A percentile compares a stretch with the other conserved stretches of the same genome.
Evolutionary conservation across 2,329 filamentous ascomycete species (phyloP).

Genomic region (Penicillium decumbens): DNA sequence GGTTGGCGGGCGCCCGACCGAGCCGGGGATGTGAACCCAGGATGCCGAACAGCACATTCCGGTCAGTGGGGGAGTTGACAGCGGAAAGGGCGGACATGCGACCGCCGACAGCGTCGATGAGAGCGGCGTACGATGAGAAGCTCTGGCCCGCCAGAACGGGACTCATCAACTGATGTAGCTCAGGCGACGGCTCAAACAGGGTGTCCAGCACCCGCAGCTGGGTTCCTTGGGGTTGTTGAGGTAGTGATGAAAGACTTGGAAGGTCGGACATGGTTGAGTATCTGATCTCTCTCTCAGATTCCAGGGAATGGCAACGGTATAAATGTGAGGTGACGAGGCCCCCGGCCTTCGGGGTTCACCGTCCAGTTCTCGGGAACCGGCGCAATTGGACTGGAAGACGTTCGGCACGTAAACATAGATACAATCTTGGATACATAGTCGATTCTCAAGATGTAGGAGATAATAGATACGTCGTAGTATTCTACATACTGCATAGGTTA

Average conservation of each 20-base stretch:
- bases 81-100: constrained; percentile 59
- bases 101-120: constrained; percentile 63
- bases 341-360: constrained; percentile 18
- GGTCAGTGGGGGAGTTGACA: constrained; percentile 49
- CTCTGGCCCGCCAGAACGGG: constrained; percentile 58
- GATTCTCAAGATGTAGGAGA: too few relatives aligned
- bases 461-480: background rate
- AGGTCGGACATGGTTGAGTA: constrained; percentile 39
- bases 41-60: constrained; percentile 62
- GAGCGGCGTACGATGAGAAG: constrained; percentile 63
- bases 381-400: background rate
- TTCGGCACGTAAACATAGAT: background rate
- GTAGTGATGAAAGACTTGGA: constrained; percentile 56
- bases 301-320: background rate
- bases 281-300: background rate
- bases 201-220: constrained; percentile 61
- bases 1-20: constrained; percentile 54
- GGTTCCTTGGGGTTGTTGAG: constrained; percentile 51
- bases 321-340: constrained; percentile 4
- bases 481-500: background rate
- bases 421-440: background rate
- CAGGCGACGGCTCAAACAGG: constrained; percentile 76
- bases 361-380: constrained; percentile 8
- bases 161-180: constrained; percentile 67
- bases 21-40: constrained; percentile 78